These are phyloP conservation scores for Erythrophleum ivorense DNA, from an alignment of 331 rosid genomes.

Conservation along the genomic window DNA sequence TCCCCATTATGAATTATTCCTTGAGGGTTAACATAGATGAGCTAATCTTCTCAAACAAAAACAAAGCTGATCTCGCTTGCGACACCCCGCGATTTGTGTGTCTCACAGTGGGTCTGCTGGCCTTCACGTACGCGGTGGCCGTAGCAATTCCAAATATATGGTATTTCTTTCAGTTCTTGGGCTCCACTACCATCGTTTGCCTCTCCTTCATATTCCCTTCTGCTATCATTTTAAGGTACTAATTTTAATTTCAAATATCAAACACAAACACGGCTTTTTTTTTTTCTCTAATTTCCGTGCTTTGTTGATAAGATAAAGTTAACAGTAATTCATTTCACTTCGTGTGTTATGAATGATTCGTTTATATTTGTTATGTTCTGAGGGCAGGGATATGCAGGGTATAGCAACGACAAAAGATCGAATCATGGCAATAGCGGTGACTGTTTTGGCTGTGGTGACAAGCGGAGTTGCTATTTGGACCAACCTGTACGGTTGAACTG, in stretches of 20 bases:
- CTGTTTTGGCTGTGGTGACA: conserved; percentile 63
- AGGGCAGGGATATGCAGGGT: conserved; percentile 66
- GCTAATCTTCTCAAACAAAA: conserved; percentile 56
- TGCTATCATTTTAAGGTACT: conserved; percentile 67
- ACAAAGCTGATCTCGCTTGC: conserved; percentile 44
- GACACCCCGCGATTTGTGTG: conserved; percentile 68
- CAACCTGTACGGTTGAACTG: conserved; percentile 45
- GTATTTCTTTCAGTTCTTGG: conserved; percentile 86
- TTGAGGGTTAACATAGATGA: conserved; percentile 74
- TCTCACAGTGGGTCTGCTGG: conserved; percentile 56
- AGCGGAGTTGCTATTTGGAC: conserved; percentile 76
- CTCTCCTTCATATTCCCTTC: conserved; percentile 85
- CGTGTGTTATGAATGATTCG: neutral
- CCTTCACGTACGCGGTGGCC: conserved; percentile 66
- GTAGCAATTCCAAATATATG: conserved; percentile 87
- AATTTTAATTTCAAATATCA: too few relatives aligned
- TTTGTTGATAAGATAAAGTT: too few relatives aligned
- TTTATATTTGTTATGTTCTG: neutral
- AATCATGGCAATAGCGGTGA: conserved; percentile 61
- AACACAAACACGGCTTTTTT: too few relatives aligned
- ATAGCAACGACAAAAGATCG: conserved; percentile 65
- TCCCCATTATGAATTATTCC: conserved; percentile 73
- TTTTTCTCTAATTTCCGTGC: neutral
- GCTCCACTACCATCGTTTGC: conserved; percentile 80
- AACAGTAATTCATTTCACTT: neutral